phyloP scores from a whole-genome alignment of 1,284 basidiomycete genomes.

The Earliella scabrosa region DNA sequence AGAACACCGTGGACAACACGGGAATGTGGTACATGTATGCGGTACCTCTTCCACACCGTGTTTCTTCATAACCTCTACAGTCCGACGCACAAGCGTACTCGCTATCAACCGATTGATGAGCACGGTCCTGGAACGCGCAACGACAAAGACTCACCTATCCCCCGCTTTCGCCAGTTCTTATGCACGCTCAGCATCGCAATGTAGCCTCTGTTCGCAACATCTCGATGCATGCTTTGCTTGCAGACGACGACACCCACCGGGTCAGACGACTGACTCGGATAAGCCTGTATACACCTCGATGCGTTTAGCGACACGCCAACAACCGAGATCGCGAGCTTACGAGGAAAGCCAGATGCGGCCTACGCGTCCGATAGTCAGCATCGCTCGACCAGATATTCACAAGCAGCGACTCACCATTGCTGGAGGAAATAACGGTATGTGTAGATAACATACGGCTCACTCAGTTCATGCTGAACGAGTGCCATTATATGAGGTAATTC shows the following conservation, averaged over 20 bases:
- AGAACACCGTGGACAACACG: background rate
- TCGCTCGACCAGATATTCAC: background rate
- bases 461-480: slow-evolving; percentile 90
- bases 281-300: slow-evolving; percentile 48
- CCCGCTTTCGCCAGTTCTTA: slow-evolving; percentile 80
- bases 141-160: slow-evolving; percentile 76
- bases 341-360: slow-evolving; percentile 94
- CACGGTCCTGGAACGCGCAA: slow-evolving; percentile 1
- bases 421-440: slow-evolving; percentile 94
- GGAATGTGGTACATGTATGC: background rate
- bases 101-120: slow-evolving; percentile 46
- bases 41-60: slow-evolving; percentile 85
- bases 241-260: slow-evolving; percentile 94
- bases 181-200: slow-evolving; percentile 97
- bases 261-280: slow-evolving; percentile 53
- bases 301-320: slow-evolving; percentile 7
- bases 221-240: slow-evolving; percentile 89
- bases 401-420: slow-evolving; percentile 72
- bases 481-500: slow-evolving; percentile 84
- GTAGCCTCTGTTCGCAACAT: slow-evolving; percentile 85
- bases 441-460: slow-evolving; percentile 95
- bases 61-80: slow-evolving; percentile 80
- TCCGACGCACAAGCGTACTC: slow-evolving; percentile 76
- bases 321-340: slow-evolving; percentile 47
- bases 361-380: slow-evolving; percentile 37